phyloP scores from a whole-genome alignment of 306 rosid species.

The Lagenaria siceraria region DNA sequence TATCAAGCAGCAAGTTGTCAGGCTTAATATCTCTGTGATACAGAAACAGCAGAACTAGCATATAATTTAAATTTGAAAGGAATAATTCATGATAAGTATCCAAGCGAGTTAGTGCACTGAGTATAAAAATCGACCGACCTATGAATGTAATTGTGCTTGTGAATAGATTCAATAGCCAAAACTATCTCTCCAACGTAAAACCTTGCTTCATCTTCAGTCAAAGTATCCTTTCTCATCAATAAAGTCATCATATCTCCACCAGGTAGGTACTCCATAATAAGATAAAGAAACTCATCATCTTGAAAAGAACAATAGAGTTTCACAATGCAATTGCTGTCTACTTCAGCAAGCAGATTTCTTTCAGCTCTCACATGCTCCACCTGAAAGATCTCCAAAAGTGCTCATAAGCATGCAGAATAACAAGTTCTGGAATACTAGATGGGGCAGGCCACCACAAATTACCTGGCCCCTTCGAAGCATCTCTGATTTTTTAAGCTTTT shows the following conservation, averaged over 20 bases:
- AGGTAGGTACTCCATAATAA: conserved; percentile 95
- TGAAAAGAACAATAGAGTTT: conserved; percentile 94
- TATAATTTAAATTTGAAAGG: neutral
- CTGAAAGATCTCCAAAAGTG: conserved; percentile 20
- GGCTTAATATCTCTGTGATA: conserved; percentile 92
- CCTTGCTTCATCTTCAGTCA: conserved; percentile 90
- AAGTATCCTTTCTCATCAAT: conserved; percentile 93
- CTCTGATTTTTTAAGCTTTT: conserved; percentile 95
- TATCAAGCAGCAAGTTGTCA: conserved; percentile 89
- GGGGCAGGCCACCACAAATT: conserved; percentile 17
- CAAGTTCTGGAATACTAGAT: conserved; percentile 6
- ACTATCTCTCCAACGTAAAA: conserved; percentile 88
- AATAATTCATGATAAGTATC: neutral
- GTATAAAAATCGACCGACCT: conserved; percentile 35
- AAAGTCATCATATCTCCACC: conserved; percentile 99
- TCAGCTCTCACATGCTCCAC: conserved; percentile 97
- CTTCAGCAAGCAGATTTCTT: conserved; percentile 98
- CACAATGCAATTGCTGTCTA: conserved; percentile 94
- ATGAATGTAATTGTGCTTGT: conserved; percentile 86
- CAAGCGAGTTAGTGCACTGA: neutral
- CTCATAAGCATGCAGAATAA: neutral
- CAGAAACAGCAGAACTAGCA: conserved; percentile 12
- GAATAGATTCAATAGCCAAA: conserved; percentile 91
- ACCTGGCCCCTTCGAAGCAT: conserved; percentile 99
- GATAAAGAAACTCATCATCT: conserved; percentile 85